Percentiles rank a stretch among this genome's conserved stretches.
Evolutionary conservation across 305 asterid species (phyloP).

Genomic region (Ilex paraguariensis): DNA sequence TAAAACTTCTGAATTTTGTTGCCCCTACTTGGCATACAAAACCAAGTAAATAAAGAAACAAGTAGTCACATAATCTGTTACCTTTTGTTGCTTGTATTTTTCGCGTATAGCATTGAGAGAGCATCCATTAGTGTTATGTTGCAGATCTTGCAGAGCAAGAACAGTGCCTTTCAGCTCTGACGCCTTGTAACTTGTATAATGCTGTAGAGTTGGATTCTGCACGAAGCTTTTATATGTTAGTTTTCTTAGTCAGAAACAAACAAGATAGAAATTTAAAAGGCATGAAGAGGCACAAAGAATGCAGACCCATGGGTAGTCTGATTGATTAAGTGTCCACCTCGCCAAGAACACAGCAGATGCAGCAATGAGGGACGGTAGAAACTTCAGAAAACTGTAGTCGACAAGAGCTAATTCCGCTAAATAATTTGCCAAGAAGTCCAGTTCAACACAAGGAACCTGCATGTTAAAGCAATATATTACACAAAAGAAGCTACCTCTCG

Average conservation of each 20-base stretch:
- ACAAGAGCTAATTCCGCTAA: slow-evolving; percentile 81
- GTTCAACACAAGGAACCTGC: slow-evolving; percentile 89
- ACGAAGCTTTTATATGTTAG: slow-evolving; percentile 10
- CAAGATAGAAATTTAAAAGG: not conserved
- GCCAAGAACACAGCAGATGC: slow-evolving; percentile 96
- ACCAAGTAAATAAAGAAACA: not conserved
- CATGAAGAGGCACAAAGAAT: slow-evolving; percentile 22
- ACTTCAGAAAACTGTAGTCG: slow-evolving; percentile 76
- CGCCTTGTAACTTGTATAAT: slow-evolving; percentile 64
- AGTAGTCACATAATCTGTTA: slow-evolving; percentile 10
- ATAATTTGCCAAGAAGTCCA: slow-evolving; percentile 91
- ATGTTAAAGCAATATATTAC: slow-evolving; percentile 23
- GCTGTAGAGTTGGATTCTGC: slow-evolving; percentile 87
- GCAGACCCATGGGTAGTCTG: slow-evolving; percentile 92
- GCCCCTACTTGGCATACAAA: not conserved
- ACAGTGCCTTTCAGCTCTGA: slow-evolving; percentile 59
- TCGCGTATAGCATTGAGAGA: slow-evolving; percentile 62
- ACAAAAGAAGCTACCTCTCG: not conserved
- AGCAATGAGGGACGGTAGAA: slow-evolving; percentile 83
- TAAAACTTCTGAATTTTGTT: not conserved
- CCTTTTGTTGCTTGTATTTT: slow-evolving; percentile 88
- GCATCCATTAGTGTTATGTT: slow-evolving; percentile 48
- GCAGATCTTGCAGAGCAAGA: slow-evolving; percentile 67
- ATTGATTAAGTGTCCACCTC: slow-evolving; percentile 93
- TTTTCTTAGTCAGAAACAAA: slow-evolving; percentile 5